phyloP scores from a whole-genome alignment of 2,329 filamentous ascomycete genomes.

The Paraphaeosphaeria sporulosa region DNA sequence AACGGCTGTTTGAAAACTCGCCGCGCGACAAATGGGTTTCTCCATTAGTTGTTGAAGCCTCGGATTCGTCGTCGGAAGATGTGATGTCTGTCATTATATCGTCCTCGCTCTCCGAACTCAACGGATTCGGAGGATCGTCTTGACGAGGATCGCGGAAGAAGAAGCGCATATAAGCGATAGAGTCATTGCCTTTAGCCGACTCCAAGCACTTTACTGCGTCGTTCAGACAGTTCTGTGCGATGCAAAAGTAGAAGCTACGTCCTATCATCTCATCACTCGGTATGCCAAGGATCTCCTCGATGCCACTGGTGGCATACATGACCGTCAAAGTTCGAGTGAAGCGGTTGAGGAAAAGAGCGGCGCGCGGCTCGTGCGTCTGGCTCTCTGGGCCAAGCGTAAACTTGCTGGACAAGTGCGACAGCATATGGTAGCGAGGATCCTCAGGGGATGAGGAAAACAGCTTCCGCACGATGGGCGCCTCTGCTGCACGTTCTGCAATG shows the following conservation, averaged over 20 bases:
- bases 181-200: slow-evolving; percentile 88
- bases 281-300: slow-evolving; percentile 78
- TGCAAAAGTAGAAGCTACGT: slow-evolving; percentile 87
- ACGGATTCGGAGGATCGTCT: slow-evolving; percentile 47
- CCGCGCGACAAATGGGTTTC: slow-evolving; percentile 22
- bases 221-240: slow-evolving; percentile 76
- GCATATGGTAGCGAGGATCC: slow-evolving; percentile 89
- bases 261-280: slow-evolving; percentile 72
- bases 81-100: slow-evolving; percentile 58
- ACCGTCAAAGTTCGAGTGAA: slow-evolving; percentile 84
- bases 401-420: slow-evolving; percentile 83
- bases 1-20: slow-evolving; percentile 29
- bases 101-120: slow-evolving; percentile 57
- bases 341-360: slow-evolving; percentile 83
- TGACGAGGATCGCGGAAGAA: slow-evolving; percentile 79
- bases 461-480: slow-evolving; percentile 79
- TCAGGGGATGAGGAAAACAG: slow-evolving; percentile 82
- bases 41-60: slow-evolving; percentile 57
- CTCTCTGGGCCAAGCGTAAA: slow-evolving; percentile 66
- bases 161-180: slow-evolving; percentile 87
- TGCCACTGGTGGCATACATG: slow-evolving; percentile 84
- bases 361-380: slow-evolving; percentile 76
- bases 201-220: slow-evolving; percentile 83
- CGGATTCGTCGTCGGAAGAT: slow-evolving; percentile 57
- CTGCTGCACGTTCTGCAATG: slow-evolving; percentile 74